Conservation (phyloP, 192 early-diverging fungal genomes). For the Fimicolochytrium jonesii region DNA sequence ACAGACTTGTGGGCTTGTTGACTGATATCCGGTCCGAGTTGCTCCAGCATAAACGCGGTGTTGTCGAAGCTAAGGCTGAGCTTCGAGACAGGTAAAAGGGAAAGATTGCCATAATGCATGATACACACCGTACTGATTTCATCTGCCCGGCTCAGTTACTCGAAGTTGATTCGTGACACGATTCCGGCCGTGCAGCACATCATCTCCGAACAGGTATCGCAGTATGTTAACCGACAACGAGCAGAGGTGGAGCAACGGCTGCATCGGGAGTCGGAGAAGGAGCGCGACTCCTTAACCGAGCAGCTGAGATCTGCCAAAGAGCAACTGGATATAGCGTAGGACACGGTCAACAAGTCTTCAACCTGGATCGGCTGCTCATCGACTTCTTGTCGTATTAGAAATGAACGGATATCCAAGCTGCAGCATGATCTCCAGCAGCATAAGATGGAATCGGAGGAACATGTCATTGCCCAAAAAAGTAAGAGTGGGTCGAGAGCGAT, state of each 20-base stretch:
- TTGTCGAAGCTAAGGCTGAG: slow-evolving; percentile 7
- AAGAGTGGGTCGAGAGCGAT: no score
- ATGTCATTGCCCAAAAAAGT: slow-evolving; percentile 26
- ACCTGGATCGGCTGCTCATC: no score
- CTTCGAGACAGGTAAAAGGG: slow-evolving; percentile 12
- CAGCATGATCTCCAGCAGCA: neutral
- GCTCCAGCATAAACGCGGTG: slow-evolving; percentile 13
- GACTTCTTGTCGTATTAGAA: neutral
- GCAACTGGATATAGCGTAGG: no score
- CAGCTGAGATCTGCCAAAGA: no score
- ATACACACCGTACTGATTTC: no score
- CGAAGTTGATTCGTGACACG: neutral
- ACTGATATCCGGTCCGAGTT: slow-evolving; percentile 16
- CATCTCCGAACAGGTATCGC: neutral
- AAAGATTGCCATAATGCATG: neutral
- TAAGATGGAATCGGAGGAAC: slow-evolving; percentile 5
- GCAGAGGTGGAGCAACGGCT: neutral
- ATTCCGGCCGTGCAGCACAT: slow-evolving; percentile 6
- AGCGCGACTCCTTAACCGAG: no score
- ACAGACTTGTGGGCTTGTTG: slow-evolving; percentile 1
- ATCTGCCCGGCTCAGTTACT: neutral
- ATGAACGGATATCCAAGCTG: neutral
- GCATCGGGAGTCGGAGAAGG: slow-evolving; percentile 6
- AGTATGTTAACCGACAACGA: neutral
- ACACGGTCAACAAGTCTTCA: no score